Percentiles rank a stretch among this genome's conserved stretches.
Evolutionary conservation across 1,284 basidiomycete species (phyloP).

Genomic region (Sanghuangporus baumii): DNA sequence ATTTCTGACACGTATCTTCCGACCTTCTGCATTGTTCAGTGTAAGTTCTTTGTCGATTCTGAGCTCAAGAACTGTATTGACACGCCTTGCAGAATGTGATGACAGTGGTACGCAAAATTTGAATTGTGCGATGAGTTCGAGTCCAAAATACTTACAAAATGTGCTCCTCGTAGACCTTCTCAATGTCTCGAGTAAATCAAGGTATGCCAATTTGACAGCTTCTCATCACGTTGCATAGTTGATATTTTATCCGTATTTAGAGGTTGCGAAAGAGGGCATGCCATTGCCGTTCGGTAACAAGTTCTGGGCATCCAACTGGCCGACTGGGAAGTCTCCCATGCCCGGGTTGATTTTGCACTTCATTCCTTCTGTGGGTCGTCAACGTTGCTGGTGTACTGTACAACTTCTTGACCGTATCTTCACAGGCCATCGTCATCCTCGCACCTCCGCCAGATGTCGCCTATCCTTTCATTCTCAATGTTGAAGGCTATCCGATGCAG

Average conservation of each 20-base stretch:
- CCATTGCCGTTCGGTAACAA: constrained; percentile 39
- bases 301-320: constrained; percentile 41
- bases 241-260: constrained; percentile 20
- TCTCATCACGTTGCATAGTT: neutral
- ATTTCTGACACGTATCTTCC: neutral
- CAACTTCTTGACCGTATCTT: neutral
- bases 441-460: constrained; percentile 39
- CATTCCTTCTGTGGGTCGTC: constrained; percentile 29
- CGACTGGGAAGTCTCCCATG: constrained; percentile 39
- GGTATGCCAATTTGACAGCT: constrained; percentile 22
- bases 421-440: constrained; percentile 43
- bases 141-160: neutral
- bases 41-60: neutral
- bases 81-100: constrained; percentile 30
- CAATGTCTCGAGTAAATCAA: constrained; percentile 42
- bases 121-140: neutral
- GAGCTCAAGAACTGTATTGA: neutral
- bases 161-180: constrained; percentile 32
- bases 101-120: constrained; percentile 23
- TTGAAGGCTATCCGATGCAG: constrained; percentile 52
- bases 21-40: neutral
- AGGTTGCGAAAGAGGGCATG: constrained; percentile 50
- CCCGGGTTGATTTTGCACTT: constrained; percentile 39
- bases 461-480: constrained; percentile 51
- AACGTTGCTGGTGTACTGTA: neutral